Conservation (phyloP, 768 basidiomycete genomes). For the Mycena crocata region DNA sequence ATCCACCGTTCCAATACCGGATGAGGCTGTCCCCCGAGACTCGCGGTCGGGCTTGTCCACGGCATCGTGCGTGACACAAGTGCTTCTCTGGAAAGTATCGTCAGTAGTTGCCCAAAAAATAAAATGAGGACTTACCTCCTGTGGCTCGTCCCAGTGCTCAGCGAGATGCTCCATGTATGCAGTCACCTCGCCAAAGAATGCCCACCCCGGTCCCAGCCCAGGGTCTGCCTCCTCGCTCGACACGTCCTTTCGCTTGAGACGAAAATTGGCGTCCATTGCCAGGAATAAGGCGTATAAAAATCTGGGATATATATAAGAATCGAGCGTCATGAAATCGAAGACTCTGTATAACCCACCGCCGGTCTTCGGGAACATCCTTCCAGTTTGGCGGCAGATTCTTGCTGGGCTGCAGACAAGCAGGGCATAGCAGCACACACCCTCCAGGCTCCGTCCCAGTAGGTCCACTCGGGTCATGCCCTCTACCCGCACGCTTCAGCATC, state of each 20-base stretch:
- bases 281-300: not conserved
- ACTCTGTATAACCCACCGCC: too few species aligned
- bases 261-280: constrained; percentile 2
- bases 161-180: constrained; percentile 7
- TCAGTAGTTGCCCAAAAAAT: too few species aligned
- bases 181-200: constrained; percentile 6
- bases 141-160: constrained; percentile 3
- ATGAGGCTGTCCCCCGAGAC: constrained; percentile 8
- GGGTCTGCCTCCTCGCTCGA: constrained; percentile 3
- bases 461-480: constrained; percentile 17
- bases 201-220: not conserved
- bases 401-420: constrained; percentile 11
- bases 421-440: constrained; percentile 19
- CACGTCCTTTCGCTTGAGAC: constrained; percentile 14
- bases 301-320: not conserved
- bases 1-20: constrained; percentile 25
- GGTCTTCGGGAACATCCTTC: not conserved
- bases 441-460: not conserved
- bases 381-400: constrained; percentile 12
- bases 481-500: constrained; percentile 15
- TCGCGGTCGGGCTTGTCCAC: constrained; percentile 14
- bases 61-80: constrained; percentile 16
- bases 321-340: too few species aligned
- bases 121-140: not conserved
- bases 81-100: too few species aligned